phyloP scores from a whole-genome alignment of 75 land plant genomes.

The Gnetum montanum region DNA sequence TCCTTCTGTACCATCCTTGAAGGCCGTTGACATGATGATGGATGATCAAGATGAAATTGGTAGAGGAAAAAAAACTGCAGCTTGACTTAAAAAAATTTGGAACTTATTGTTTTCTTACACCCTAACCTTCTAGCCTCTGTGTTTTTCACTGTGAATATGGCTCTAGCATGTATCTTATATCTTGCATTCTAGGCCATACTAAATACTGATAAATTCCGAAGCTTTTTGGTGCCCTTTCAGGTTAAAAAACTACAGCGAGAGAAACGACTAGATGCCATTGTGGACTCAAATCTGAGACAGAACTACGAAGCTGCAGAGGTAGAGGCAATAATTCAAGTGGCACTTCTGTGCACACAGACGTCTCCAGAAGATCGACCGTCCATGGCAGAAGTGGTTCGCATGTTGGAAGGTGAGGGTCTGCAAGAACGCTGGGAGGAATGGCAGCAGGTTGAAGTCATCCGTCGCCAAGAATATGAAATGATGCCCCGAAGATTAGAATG shows the following conservation, averaged over 20 bases:
- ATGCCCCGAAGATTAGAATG: slow-evolving; percentile 31
- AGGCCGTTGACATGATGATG: too few species aligned
- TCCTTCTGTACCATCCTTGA: too few species aligned
- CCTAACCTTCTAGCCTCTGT: too few species aligned
- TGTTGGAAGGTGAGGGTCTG: slow-evolving; percentile 44
- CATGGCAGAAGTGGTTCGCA: slow-evolving; percentile 28
- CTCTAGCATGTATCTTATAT: too few species aligned
- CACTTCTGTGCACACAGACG: slow-evolving; percentile 37
- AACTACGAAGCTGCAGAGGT: slow-evolving; percentile 21
- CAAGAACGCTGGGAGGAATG: slow-evolving; percentile 43
- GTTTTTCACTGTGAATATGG: too few species aligned
- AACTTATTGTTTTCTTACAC: too few species aligned
- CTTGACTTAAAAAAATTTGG: too few species aligned
- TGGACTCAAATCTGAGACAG: slow-evolving; percentile 15
- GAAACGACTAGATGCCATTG: slow-evolving; percentile 10
- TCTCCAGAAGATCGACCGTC: slow-evolving; percentile 14
- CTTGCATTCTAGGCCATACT: too few species aligned
- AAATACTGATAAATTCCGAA: too few species aligned
- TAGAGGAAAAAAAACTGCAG: too few species aligned
- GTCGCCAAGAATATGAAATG: slow-evolving; percentile 20
- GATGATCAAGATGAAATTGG: too few species aligned
- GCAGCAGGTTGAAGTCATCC: slow-evolving; percentile 29
- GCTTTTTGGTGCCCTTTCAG: too few species aligned
- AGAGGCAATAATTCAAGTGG: slow-evolving; percentile 27
- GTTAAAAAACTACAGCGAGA: slow-evolving; percentile 19